These are phyloP conservation scores for Sutorius australiensis DNA, from an alignment of 768 basidiomycete genomes.

Conservation along the genomic window DNA sequence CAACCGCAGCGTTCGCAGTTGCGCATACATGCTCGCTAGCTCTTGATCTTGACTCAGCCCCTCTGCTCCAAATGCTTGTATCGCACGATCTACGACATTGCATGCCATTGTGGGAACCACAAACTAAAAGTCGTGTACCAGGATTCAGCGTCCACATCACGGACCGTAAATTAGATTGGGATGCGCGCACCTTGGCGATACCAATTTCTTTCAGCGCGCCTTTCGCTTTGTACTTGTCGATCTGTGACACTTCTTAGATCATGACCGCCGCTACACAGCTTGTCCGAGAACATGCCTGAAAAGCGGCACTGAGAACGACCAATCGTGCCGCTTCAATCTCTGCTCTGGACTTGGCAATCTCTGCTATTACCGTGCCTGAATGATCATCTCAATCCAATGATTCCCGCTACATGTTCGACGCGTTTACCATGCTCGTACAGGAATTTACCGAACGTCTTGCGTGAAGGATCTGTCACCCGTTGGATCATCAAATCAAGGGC, in stretches of 20 bases:
- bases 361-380: slow-evolving; percentile 80
- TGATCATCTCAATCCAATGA: not conserved
- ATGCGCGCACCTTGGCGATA: slow-evolving; percentile 76
- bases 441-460: slow-evolving; percentile 93
- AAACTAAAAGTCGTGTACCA: slow-evolving; percentile 51
- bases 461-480: slow-evolving; percentile 85
- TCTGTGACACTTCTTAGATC: slow-evolving; percentile 42
- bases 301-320: slow-evolving; percentile 87
- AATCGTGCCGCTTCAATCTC: slow-evolving; percentile 88
- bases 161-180: not conserved
- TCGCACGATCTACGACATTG: slow-evolving; percentile 87
- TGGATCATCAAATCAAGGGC: slow-evolving; percentile 86
- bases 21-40: slow-evolving; percentile 74
- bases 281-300: slow-evolving; percentile 49
- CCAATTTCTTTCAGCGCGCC: slow-evolving; percentile 97
- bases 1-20: slow-evolving; percentile 80
- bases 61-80: slow-evolving; percentile 96
- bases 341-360: slow-evolving; percentile 88
- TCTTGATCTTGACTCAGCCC: slow-evolving; percentile 88
- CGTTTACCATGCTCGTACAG: slow-evolving; percentile 82
- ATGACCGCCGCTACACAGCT: not conserved
- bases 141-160: not conserved
- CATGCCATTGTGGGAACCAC: slow-evolving; percentile 91
- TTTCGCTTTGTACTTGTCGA: slow-evolving; percentile 88
- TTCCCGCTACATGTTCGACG: not conserved